These are phyloP conservation scores for Sindora glabra DNA, from an alignment of 306 rosid genomes.

Conservation along the genomic window DNA sequence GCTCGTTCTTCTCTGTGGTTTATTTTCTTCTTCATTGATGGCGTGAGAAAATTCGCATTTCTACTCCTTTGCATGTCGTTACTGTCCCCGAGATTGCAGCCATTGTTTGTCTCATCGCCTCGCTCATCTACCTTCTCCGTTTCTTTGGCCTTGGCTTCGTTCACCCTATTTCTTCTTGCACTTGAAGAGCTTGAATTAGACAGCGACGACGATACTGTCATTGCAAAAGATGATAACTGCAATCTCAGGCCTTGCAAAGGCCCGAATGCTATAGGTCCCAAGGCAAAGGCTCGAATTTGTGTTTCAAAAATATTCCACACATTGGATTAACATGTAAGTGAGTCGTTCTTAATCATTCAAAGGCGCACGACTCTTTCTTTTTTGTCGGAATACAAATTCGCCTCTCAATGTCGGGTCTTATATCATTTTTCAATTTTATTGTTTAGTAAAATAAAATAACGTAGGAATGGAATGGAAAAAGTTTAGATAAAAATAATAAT, in stretches of 20 bases:
- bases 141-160: constrained; percentile 80
- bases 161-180: constrained; percentile 46
- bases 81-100: constrained; percentile 60
- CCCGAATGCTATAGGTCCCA: too few species aligned
- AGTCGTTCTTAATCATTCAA: too few species aligned
- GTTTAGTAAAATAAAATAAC: too few species aligned
- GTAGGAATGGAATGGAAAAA: too few species aligned
- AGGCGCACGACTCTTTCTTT: too few species aligned
- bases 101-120: constrained; percentile 51
- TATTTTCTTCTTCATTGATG: constrained; percentile 73
- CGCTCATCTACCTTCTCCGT: constrained; percentile 64
- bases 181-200: constrained; percentile 54
- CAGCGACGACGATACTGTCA: constrained; percentile 28
- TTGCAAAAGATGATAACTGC: constrained; percentile 41
- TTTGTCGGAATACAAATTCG: too few species aligned
- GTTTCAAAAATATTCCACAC: too few species aligned
- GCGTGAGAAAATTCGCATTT: constrained; percentile 81
- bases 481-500: too few species aligned
- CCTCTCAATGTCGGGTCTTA: too few species aligned
- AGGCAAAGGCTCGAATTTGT: too few species aligned
- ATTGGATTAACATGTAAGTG: too few species aligned
- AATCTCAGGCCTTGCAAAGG: constrained; percentile 25
- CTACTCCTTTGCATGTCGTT: constrained; percentile 69
- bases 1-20: constrained; percentile 68
- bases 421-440: too few species aligned